These are phyloP conservation scores for Fusarium piperis DNA, from an alignment of 2,329 filamentous ascomycete genomes.

Conservation along the genomic window DNA sequence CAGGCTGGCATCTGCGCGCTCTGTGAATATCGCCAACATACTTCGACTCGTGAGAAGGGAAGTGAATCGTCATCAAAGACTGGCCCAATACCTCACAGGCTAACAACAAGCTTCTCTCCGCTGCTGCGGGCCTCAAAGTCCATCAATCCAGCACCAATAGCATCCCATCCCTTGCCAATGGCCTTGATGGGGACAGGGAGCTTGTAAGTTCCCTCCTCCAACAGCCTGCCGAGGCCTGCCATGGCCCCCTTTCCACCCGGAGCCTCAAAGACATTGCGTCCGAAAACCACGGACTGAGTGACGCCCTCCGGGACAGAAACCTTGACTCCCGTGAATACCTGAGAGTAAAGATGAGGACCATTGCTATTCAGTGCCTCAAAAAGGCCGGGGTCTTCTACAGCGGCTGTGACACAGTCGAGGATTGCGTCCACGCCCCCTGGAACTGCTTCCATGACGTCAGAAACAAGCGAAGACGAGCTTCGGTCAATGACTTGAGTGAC, in stretches of 20 bases:
- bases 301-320: constrained; percentile 15
- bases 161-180: constrained; percentile 26
- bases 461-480: background rate
- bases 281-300: constrained; percentile 15
- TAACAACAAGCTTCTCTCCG: constrained; percentile 32
- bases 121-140: constrained; percentile 23
- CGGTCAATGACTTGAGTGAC: constrained; percentile 21
- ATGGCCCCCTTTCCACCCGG: constrained; percentile 27
- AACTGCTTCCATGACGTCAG: background rate
- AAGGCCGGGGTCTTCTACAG: constrained; percentile 6
- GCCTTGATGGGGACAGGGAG: constrained; percentile 21
- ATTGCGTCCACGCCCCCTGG: constrained; percentile 31
- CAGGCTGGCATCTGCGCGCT: background rate
- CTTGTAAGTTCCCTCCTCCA: constrained; percentile 21
- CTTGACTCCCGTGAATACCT: constrained; percentile 26
- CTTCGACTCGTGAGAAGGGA: background rate
- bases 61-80: background rate
- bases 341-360: constrained; percentile 25
- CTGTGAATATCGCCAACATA: background rate
- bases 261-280: constrained; percentile 21
- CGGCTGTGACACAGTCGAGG: constrained; percentile 32
- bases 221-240: constrained; percentile 10
- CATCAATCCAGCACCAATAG: constrained; percentile 12
- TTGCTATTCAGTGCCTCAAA: constrained; percentile 6
- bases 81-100: background rate